phyloP scores from a whole-genome alignment of 768 basidiomycete genomes.

The Phylloporus sp. region DNA sequence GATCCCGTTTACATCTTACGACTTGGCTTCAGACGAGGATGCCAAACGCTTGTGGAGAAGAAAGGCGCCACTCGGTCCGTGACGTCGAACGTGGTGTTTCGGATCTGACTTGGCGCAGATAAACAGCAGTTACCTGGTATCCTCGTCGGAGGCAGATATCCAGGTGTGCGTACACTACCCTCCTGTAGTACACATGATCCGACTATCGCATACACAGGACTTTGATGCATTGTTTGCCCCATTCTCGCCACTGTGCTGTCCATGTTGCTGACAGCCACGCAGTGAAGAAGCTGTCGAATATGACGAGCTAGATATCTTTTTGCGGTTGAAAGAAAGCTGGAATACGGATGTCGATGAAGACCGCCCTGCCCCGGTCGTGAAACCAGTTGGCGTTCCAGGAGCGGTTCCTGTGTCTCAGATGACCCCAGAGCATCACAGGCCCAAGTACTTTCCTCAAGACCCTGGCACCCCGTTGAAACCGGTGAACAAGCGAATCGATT shows the following conservation, averaged over 20 bases:
- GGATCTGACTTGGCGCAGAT: constrained; percentile 38
- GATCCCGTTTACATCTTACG: constrained; percentile 77
- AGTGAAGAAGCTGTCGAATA: constrained; percentile 87
- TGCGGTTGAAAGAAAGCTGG: constrained; percentile 72
- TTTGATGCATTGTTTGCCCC: constrained; percentile 68
- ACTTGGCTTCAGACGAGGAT: constrained; percentile 79
- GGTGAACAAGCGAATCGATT: constrained; percentile 53
- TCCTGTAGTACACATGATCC: neutral
- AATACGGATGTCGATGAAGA: constrained; percentile 57
- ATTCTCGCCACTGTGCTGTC: neutral
- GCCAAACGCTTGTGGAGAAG: constrained; percentile 80
- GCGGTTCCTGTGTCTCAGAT: constrained; percentile 72
- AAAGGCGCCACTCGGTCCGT: constrained; percentile 65
- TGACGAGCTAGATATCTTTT: constrained; percentile 64
- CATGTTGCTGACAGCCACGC: constrained; percentile 4
- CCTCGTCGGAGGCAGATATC: constrained; percentile 70
- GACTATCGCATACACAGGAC: constrained; percentile 38
- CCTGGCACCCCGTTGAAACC: constrained; percentile 48
- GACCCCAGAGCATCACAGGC: constrained; percentile 70
- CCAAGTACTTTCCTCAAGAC: constrained; percentile 47
- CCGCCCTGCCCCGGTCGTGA: constrained; percentile 47
- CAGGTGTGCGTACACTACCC: constrained; percentile 54
- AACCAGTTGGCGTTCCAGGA: constrained; percentile 79
- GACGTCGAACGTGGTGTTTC: neutral
- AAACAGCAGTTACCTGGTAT: constrained; percentile 85